Evolutionary conservation across 805 yeast genomes (phyloP).

Genomic region (Scheffersomyces coipomensis): DNA sequence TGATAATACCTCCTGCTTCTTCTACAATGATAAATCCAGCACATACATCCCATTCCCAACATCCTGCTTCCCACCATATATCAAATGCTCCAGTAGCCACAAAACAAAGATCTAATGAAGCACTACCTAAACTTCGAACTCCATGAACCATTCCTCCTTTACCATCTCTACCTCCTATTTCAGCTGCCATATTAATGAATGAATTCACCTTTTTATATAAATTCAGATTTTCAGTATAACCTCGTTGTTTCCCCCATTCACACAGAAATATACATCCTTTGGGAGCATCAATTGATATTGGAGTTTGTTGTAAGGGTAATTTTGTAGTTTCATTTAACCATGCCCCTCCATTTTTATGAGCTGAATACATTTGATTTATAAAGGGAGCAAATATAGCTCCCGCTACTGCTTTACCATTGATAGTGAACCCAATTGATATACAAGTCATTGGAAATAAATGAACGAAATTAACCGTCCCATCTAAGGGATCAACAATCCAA

Average conservation of each 20-base stretch:
- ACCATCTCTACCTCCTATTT: slow-evolving; percentile 4
- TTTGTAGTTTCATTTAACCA: slow-evolving; percentile 9
- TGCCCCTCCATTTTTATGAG: slow-evolving; percentile 10
- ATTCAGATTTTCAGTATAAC: slow-evolving; percentile 9
- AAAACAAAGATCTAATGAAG: slow-evolving; percentile 13
- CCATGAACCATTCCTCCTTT: slow-evolving; percentile 10
- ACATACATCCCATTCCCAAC: slow-evolving; percentile 18
- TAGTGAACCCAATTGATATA: slow-evolving; percentile 12
- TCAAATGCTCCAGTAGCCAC: slow-evolving; percentile 13
- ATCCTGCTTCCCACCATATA: slow-evolving; percentile 15
- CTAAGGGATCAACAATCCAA: slow-evolving; percentile 14
- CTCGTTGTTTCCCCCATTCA: slow-evolving; percentile 15
- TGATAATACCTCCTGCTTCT: slow-evolving; percentile 12
- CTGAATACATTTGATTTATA: slow-evolving; percentile 11
- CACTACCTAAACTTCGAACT: slow-evolving; percentile 11
- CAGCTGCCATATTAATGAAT: slow-evolving; percentile 12
- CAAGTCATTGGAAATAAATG: slow-evolving; percentile 15
- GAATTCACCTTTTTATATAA: slow-evolving; percentile 7
- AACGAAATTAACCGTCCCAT: slow-evolving; percentile 14
- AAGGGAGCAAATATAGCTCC: slow-evolving; percentile 14
- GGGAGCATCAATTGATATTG: slow-evolving; percentile 10
- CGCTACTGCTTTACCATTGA: slow-evolving; percentile 10
- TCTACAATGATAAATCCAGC: slow-evolving; percentile 11
- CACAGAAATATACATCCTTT: slow-evolving; percentile 14
- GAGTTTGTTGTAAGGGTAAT: slow-evolving; percentile 8